Evolutionary conservation across 176 grass and related monocot genomes (phyloP), one percentile per base, ranked within the genome.

Genomic region (Lolium perenne): DNA sequence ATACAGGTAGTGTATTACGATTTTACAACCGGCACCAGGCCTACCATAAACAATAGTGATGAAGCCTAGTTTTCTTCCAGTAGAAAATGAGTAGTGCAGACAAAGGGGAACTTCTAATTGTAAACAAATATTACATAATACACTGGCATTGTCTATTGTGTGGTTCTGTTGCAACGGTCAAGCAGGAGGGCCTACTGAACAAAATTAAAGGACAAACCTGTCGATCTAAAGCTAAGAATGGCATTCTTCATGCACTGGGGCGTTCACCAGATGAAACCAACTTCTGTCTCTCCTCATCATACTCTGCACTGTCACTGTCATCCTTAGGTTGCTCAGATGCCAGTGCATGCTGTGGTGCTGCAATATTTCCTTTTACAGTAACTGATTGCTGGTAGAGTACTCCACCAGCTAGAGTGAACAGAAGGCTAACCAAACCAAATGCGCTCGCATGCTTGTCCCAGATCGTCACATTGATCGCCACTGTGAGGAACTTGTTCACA

Each of bases 351-450:
- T 84, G 87, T 0, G 45, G 75, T 14, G 18, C 57, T 25, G 84
- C 72, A 75, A 32, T 38, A 69, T 47, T 90, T 90, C 57, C 87
- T n/a, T 86, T 87, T 59, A 21, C 40, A 13, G 74, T 96, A 85
- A 93, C 94, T 20, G 94, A 94, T 77, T 97, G 92, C 58, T 97
- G 92, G 25, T 97, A 97, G 56, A 97, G 84, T 25, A 94, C 70
- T 23, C 92, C 94, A 41, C 94, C 94, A 47, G 86, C 73, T 54
- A 97, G 87, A 58, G 90, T 97, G 67, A 84, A 91, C 48, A 97
- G 21, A 78, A 97, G 73, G 91, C 90, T 83, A 70, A 92, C 76
- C 67, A 85, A 91, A 88, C 92, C 92, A 0, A 65, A 54, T 8
- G 70, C 1, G 32, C 40, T 85, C 0, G 92, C 83, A 14, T 97